These are phyloP conservation scores for Spongospora subterranea DNA, from an alignment of 208 protist genomes.

Conservation along the genomic window DNA sequence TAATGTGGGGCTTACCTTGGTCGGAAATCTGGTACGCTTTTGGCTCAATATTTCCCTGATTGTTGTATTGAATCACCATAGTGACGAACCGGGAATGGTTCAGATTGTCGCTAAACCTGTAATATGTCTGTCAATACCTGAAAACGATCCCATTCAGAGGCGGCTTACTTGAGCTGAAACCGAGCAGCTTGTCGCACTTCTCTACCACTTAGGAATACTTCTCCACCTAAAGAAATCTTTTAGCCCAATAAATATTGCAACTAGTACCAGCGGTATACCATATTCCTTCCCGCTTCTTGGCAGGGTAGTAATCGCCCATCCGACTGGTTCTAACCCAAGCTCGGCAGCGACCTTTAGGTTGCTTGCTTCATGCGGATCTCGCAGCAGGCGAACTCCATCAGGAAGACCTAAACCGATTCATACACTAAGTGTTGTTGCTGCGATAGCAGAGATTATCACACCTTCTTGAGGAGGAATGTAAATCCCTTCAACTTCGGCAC, in stretches of 20 bases:
- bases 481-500: constrained; percentile 17
- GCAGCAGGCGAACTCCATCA: neutral
- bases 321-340: constrained; percentile 19
- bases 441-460: neutral
- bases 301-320: constrained; percentile 27
- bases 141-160: no score
- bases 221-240: constrained; percentile 1
- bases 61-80: constrained; percentile 43
- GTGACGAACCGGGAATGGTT: constrained; percentile 50
- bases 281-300: neutral
- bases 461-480: constrained; percentile 33
- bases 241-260: neutral
- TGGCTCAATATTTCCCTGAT: constrained; percentile 30
- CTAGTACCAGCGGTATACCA: neutral
- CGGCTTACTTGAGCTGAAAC: constrained; percentile 41
- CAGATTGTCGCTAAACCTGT: constrained; percentile 12
- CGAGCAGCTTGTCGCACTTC: constrained; percentile 45
- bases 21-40: constrained; percentile 47
- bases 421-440: neutral
- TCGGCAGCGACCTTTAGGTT: constrained; percentile 26
- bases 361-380: neutral
- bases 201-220: constrained; percentile 1
- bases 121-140: no score
- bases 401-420: neutral
- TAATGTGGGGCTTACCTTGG: neutral